Percentiles rank a stretch among this genome's conserved stretches.
These are phyloP conservation scores for Aaosphaeria arxii DNA, from an alignment of 2,329 filamentous ascomycete species.

Conservation along the genomic window DNA sequence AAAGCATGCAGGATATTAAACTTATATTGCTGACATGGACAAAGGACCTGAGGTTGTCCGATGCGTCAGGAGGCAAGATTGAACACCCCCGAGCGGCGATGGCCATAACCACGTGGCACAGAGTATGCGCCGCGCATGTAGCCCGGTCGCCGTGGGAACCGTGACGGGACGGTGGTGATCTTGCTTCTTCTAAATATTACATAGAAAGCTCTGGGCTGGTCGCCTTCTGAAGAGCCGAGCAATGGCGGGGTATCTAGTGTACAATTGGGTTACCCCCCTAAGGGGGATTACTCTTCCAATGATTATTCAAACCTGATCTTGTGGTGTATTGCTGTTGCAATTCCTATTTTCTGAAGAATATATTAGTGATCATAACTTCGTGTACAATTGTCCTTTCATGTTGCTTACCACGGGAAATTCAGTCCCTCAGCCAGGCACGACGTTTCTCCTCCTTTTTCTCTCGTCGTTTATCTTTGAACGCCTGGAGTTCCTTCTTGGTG, in stretches of 20 bases:
- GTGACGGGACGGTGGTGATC: too few species aligned
- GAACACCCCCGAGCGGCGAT: slow-evolving; percentile 7
- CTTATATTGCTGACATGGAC: slow-evolving; percentile 20
- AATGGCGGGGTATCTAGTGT: too few species aligned
- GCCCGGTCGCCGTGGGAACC: too few species aligned
- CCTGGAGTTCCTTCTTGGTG: slow-evolving; percentile 80
- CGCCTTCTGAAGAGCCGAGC: too few species aligned
- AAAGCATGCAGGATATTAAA: slow-evolving; percentile 14
- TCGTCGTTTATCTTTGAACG: slow-evolving; percentile 84
- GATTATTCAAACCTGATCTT: too few species aligned
- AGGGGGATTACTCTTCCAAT: too few species aligned
- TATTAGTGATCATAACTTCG: background rate
- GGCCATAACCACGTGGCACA: slow-evolving; percentile 15
- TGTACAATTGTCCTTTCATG: slow-evolving; percentile 11
- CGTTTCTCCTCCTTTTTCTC: slow-evolving; percentile 94
- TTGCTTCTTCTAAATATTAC: too few species aligned
- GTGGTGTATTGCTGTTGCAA: too few species aligned
- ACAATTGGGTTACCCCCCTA: too few species aligned
- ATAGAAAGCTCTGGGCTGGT: too few species aligned
- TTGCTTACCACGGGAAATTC: slow-evolving; percentile 38
- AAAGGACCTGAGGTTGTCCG: slow-evolving; percentile 5
- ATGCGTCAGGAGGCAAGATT: slow-evolving; percentile 2
- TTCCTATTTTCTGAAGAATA: too few species aligned
- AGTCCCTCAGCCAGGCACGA: slow-evolving; percentile 86
- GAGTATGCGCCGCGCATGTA: slow-evolving; percentile 2